Percentiles rank a stretch among this genome's conserved stretches.
These are phyloP conservation scores for Skeletonema marinoi DNA, from an alignment of 108 stramenopile genomes.

Conservation along the genomic window DNA sequence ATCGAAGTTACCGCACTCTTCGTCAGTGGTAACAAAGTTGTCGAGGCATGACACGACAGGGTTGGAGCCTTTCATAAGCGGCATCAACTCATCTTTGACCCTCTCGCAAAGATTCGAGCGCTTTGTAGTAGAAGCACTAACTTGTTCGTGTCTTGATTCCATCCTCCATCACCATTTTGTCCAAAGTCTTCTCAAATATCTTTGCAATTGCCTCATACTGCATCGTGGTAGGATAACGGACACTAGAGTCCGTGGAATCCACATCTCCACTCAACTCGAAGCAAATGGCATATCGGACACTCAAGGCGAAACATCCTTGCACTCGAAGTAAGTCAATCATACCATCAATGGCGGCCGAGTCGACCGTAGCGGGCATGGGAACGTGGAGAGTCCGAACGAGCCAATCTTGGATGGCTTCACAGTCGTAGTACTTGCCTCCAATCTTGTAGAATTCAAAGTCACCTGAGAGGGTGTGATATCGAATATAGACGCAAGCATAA, in stretches of 20 bases:
- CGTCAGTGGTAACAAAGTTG: conserved; percentile 11
- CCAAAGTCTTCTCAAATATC: conserved; percentile 57
- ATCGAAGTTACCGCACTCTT: conserved; percentile 3
- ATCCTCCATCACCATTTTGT: conserved; percentile 8
- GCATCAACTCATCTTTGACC: not conserved
- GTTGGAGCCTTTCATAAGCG: not conserved
- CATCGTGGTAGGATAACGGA: conserved; percentile 39
- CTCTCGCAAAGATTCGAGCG: not conserved
- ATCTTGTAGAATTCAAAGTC: conserved; percentile 77
- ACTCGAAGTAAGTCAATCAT: conserved; percentile 63
- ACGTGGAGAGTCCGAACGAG: conserved; percentile 31
- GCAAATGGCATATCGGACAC: conserved; percentile 58
- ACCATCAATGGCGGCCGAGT: conserved; percentile 68
- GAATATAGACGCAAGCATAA: not conserved
- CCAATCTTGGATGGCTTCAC: conserved; percentile 60
- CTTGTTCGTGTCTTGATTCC: conserved; percentile 10
- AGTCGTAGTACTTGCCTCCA: conserved; percentile 57
- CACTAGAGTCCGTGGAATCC: not conserved
- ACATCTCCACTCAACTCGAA: conserved; percentile 19
- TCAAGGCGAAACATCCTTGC: conserved; percentile 64
- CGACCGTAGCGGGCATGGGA: conserved; percentile 58
- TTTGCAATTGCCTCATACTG: conserved; percentile 53
- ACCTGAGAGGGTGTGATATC: conserved; percentile 19
- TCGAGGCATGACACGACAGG: not conserved
- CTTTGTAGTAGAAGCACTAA: not conserved